Evolutionary conservation across 2,329 filamentous ascomycete genomes (phyloP), one percentile per base, ranked within the genome.

Genomic region (Ophiostoma quercus): DNA sequence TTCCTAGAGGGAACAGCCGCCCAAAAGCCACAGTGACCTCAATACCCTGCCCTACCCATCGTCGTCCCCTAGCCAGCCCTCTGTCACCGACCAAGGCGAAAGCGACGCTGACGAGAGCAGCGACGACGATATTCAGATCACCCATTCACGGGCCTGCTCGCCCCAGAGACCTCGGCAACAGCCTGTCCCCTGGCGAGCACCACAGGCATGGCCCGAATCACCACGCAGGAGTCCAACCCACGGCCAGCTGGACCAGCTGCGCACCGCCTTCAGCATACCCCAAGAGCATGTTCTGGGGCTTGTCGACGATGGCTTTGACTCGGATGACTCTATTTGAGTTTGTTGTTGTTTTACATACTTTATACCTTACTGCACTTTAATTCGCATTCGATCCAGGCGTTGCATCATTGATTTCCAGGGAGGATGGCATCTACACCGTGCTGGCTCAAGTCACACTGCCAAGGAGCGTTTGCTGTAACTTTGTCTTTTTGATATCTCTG

Each of bases 1-100:
- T n/a, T 22, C 37, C n/a, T 71, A 71, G 70, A 22, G 47, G 41
- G 67, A 37, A 14, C 22, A 37, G 60, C 32, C 32, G 60, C 7
- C 32, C n/a, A 29, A 22, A 6, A 9, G 60, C 60, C 16, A 32
- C 16, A 19, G 57, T 16, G 25, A 32, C 32, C 51, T 25, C 25
- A 4, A 57, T 25, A 25, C 16, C 51, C 14, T 57, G 51, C 51
- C 16, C 25, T 32, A 7, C 19, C 16, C 43, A 16, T 9, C 16
- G 19, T n/a, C 43, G 8, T 25, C 51, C n/a, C 19, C 51, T 57
- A 25, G n/a, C 22, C 7, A 57, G 22, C 3, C 22, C 51, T 57
- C 51, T 25, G n/a, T 6, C 16, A 47, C 43, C 5, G 19, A 7
- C 7, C 43, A n/a, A 47, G 43, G 43, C 7, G 32, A 6, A 29